Conservation (phyloP, 352 stramenopile species). For the Phytophthora palmivora region DNA sequence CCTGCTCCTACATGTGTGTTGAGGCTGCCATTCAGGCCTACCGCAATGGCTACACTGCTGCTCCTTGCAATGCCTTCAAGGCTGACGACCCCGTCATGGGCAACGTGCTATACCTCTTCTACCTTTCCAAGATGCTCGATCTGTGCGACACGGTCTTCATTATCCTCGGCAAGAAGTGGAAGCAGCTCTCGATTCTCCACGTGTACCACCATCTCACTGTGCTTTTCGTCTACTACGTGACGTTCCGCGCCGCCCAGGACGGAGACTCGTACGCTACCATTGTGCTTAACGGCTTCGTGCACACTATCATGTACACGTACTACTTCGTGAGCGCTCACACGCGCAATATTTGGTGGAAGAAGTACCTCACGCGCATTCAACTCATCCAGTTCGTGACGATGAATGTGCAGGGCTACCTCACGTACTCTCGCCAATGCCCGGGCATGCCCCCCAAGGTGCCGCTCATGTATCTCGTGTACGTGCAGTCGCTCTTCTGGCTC, state of each 20-base stretch:
- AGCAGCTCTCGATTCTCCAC: slow-evolving; percentile 96
- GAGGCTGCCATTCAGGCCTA: slow-evolving; percentile 90
- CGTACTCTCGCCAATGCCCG: slow-evolving; percentile 86
- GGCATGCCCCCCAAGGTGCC: slow-evolving; percentile 74
- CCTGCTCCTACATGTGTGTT: slow-evolving; percentile 95
- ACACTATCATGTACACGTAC: slow-evolving; percentile 99
- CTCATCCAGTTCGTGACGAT: slow-evolving; percentile 93
- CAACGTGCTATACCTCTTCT: slow-evolving; percentile 96
- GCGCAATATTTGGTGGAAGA: slow-evolving; percentile 97
- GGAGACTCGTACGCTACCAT: slow-evolving; percentile 96
- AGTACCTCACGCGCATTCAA: slow-evolving; percentile 94
- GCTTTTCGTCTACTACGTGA: slow-evolving; percentile 96
- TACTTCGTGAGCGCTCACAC: slow-evolving; percentile 98
- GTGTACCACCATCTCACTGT: slow-evolving; percentile 98
- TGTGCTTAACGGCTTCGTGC: slow-evolving; percentile 96
- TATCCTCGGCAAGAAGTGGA: slow-evolving; percentile 96
- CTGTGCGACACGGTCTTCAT: slow-evolving; percentile 95
- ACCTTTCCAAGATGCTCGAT: slow-evolving; percentile 94
- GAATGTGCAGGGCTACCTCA: slow-evolving; percentile 69
- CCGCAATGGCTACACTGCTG: slow-evolving; percentile 84
- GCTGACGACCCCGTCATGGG: slow-evolving; percentile 84
- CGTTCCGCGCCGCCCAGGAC: slow-evolving; percentile 93
- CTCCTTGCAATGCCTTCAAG: slow-evolving; percentile 91
- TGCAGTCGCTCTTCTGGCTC: slow-evolving; percentile 95
- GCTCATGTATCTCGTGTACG: slow-evolving; percentile 93